phyloP scores from a whole-genome alignment of 805 yeast species.

The Huiozyma sinensis region DNA sequence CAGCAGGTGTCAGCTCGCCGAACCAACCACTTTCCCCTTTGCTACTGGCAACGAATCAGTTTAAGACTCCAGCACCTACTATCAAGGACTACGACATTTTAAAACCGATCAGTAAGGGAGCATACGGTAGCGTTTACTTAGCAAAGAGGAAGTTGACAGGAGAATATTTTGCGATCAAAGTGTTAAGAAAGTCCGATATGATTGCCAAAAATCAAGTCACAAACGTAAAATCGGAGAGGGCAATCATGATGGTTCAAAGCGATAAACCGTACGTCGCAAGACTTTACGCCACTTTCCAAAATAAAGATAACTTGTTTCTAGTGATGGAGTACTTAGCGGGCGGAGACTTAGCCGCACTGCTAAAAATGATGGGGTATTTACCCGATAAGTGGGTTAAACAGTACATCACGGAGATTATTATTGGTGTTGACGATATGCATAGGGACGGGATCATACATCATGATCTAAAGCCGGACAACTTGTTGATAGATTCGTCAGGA shows the following conservation, averaged over 20 bases:
- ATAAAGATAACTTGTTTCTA: slow-evolving; percentile 70
- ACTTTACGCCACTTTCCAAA: slow-evolving; percentile 79
- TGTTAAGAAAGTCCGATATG: slow-evolving; percentile 87
- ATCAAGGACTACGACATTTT: slow-evolving; percentile 82
- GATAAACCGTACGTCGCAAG: slow-evolving; percentile 90
- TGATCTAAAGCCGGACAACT: slow-evolving; percentile 90
- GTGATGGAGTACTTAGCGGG: slow-evolving; percentile 97
- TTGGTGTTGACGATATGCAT: slow-evolving; percentile 86
- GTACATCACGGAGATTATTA: slow-evolving; percentile 81
- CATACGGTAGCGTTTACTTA: slow-evolving; percentile 89
- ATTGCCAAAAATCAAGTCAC: slow-evolving; percentile 92
- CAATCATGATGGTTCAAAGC: slow-evolving; percentile 95
- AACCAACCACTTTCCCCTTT: slow-evolving; percentile 76
- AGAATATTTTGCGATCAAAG: slow-evolving; percentile 91
- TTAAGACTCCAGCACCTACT: slow-evolving; percentile 50
- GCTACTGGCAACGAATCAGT: slow-evolving; percentile 51
- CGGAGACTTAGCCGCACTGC: slow-evolving; percentile 85
- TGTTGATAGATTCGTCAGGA: slow-evolving; percentile 75
- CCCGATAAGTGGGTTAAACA: slow-evolving; percentile 81
- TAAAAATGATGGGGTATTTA: slow-evolving; percentile 70
- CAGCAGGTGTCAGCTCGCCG: slow-evolving; percentile 16
- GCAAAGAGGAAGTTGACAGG: slow-evolving; percentile 80
- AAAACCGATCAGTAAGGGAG: slow-evolving; percentile 93
- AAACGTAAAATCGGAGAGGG: slow-evolving; percentile 89
- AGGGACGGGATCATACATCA: slow-evolving; percentile 83